Conservation (phyloP, 2,329 filamentous ascomycete genomes). For the Penicillium sp. region DNA sequence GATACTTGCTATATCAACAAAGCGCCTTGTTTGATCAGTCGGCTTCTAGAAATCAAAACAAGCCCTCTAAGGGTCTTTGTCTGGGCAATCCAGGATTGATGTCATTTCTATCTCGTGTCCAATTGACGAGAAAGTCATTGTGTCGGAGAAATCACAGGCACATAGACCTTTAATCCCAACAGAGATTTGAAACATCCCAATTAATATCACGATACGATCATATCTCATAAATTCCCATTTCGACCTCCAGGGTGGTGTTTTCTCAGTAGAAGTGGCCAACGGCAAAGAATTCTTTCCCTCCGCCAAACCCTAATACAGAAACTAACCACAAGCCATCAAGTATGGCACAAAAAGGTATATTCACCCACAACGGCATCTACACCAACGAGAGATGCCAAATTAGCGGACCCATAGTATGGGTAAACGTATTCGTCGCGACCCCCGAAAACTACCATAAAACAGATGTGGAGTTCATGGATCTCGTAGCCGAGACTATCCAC, state of each 20-base stretch:
- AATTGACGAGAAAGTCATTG: neutral
- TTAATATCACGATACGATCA: neutral
- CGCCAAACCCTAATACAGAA: too few relatives aligned
- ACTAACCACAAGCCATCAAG: neutral
- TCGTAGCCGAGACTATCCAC: neutral
- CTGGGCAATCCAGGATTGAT: too few relatives aligned
- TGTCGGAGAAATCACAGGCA: neutral
- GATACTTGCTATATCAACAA: too few relatives aligned
- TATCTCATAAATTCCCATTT: neutral
- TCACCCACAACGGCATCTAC: neutral
- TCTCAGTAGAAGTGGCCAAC: too few relatives aligned
- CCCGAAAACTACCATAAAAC: neutral
- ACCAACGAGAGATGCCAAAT: neutral
- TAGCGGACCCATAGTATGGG: neutral
- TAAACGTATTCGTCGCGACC: neutral
- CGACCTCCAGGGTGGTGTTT: neutral
- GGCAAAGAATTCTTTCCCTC: neutral
- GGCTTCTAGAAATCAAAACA: neutral
- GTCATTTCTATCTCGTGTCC: neutral
- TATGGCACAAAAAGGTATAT: constrained; percentile 1
- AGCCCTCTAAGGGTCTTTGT: neutral
- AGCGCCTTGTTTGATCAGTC: too few relatives aligned
- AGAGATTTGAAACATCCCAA: neutral
- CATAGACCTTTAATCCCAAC: neutral
- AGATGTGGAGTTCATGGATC: neutral